Evolutionary conservation across 1,139 yeast species (phyloP).

Genomic region (Yamadazyma epiphylla): DNA sequence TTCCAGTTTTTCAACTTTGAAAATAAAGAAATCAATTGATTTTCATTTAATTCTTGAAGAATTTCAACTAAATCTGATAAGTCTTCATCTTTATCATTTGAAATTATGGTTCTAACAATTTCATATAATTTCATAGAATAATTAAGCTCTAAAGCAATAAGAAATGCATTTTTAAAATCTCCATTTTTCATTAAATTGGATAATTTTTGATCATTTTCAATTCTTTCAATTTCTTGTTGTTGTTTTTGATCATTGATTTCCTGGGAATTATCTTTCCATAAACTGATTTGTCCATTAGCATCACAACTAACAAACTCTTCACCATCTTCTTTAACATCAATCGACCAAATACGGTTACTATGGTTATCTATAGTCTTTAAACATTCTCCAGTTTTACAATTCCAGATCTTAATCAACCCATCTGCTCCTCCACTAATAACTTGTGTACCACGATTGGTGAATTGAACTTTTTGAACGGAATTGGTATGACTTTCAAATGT

Average conservation of each 20-base stretch:
- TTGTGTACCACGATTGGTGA: conserved; percentile 64
- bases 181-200: conserved; percentile 65
- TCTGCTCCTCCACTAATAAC: conserved; percentile 89
- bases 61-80: conserved; percentile 61
- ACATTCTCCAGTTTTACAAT: conserved; percentile 69
- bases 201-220: conserved; percentile 86
- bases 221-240: conserved; percentile 49
- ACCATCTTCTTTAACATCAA: conserved; percentile 65
- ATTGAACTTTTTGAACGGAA: conserved; percentile 78
- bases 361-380: conserved; percentile 84
- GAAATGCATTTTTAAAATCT: conserved; percentile 87
- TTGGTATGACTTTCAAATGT: conserved; percentile 95
- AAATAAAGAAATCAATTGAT: conserved; percentile 58
- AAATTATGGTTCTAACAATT: conserved; percentile 57
- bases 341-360: conserved; percentile 92
- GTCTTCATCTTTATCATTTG: conserved; percentile 40
- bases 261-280: conserved; percentile 87
- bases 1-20: conserved; percentile 92
- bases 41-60: conserved; percentile 54
- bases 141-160: conserved; percentile 77
- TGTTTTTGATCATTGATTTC: conserved; percentile 52
- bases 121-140: conserved; percentile 82
- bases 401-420: conserved; percentile 92
- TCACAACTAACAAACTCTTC: conserved; percentile 77
- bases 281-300: conserved; percentile 87